Conservation (phyloP, 306 rosid species). For the Vigna hirtella region DNA sequence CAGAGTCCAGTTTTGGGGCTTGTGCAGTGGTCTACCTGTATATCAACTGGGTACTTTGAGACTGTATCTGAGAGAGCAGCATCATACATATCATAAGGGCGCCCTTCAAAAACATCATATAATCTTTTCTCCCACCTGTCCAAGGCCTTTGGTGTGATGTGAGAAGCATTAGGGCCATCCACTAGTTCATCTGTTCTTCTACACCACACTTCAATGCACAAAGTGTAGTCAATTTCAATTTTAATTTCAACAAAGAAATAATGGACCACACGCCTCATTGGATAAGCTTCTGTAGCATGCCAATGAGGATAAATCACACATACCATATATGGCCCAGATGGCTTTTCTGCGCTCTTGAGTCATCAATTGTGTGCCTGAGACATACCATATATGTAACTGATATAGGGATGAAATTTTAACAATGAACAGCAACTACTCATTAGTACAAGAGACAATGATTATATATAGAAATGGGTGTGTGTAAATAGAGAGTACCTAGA, state of each 20-base stretch:
- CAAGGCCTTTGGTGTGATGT: constrained; percentile 91
- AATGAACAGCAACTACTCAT: neutral
- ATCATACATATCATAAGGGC: constrained; percentile 93
- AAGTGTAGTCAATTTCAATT: constrained; percentile 3
- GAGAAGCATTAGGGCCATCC: constrained; percentile 97
- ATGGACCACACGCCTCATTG: constrained; percentile 7
- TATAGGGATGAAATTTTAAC: neutral
- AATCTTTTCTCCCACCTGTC: constrained; percentile 88
- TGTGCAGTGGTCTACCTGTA: constrained; percentile 64
- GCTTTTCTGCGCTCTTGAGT: constrained; percentile 85
- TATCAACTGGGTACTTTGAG: constrained; percentile 80
- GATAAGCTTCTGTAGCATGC: neutral
- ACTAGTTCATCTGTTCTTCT: constrained; percentile 96
- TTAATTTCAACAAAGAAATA: neutral
- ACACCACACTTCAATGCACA: constrained; percentile 83
- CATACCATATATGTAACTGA: constrained; percentile 23
- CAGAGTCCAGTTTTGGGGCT: neutral
- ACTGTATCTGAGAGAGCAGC: constrained; percentile 93
- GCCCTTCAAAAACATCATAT: constrained; percentile 75
- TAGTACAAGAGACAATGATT: neutral
- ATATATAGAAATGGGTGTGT: no score
- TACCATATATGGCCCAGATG: constrained; percentile 97
- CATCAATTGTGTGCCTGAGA: constrained; percentile 92
- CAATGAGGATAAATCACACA: constrained; percentile 18
- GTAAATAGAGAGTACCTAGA: constrained; percentile 56